Conservation (phyloP, 2,329 filamentous ascomycete genomes). For the Beauveria pseudobassiana region DNA sequence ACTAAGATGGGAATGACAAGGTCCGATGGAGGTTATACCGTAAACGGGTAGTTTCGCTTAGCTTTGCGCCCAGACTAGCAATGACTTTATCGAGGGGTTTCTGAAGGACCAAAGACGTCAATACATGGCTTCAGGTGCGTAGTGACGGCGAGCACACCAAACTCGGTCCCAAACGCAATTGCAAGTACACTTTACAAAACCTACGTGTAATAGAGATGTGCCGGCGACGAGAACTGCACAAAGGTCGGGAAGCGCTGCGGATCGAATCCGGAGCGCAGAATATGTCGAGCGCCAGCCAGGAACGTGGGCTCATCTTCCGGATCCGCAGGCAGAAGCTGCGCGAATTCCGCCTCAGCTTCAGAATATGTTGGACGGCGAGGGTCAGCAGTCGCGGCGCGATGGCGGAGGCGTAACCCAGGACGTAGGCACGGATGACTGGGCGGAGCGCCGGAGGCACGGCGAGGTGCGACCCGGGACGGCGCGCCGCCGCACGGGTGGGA, state of each 20-base stretch:
- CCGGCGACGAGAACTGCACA: slow-evolving; percentile 54
- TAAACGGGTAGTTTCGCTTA: slow-evolving; percentile 19
- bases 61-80: slow-evolving; percentile 17
- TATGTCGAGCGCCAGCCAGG: slow-evolving; percentile 25
- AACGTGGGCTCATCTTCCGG: slow-evolving; percentile 25
- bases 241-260: slow-evolving; percentile 51
- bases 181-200: slow-evolving; percentile 10
- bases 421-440: slow-evolving; percentile 51
- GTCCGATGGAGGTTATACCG: slow-evolving; percentile 17
- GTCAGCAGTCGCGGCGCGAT: slow-evolving; percentile 50
- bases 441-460: slow-evolving; percentile 42
- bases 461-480: slow-evolving; percentile 10
- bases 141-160: neutral
- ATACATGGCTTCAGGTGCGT: neutral
- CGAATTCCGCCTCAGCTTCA: slow-evolving; percentile 25
- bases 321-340: slow-evolving; percentile 19
- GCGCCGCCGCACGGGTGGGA: neutral
- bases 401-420: slow-evolving; percentile 52
- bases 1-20: neutral
- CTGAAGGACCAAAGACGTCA: neutral
- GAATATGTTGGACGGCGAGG: slow-evolving; percentile 43
- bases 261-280: slow-evolving; percentile 45
- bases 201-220: slow-evolving; percentile 52
- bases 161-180: no score
- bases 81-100: slow-evolving; percentile 13